Conservation (phyloP, 2,329 filamentous ascomycete species). For the Fusarium redolens region DNA sequence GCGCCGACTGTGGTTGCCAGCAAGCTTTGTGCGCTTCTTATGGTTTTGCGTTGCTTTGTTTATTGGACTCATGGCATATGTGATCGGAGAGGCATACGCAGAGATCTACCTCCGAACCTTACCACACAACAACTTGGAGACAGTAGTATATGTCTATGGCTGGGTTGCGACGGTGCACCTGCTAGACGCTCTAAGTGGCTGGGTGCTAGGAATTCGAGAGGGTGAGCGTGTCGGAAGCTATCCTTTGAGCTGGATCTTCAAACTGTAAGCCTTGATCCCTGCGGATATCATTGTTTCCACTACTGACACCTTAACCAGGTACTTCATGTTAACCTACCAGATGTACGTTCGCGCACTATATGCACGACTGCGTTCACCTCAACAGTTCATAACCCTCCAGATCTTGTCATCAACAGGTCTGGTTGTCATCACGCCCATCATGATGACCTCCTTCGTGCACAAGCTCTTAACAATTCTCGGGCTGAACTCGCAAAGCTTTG, state of each 20-base stretch:
- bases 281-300: background rate
- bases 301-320: constrained; percentile 50
- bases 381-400: constrained; percentile 74
- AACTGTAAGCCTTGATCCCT: constrained; percentile 62
- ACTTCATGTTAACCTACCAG: constrained; percentile 77
- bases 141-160: constrained; percentile 76
- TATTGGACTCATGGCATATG: constrained; percentile 72
- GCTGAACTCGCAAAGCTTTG: constrained; percentile 69
- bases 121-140: constrained; percentile 74
- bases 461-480: constrained; percentile 63
- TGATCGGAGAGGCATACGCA: constrained; percentile 75
- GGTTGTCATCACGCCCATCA: constrained; percentile 71
- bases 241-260: constrained; percentile 77
- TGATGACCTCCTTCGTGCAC: constrained; percentile 71
- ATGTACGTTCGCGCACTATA: constrained; percentile 77
- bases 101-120: constrained; percentile 75
- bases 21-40: constrained; percentile 75
- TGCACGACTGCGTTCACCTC: constrained; percentile 72
- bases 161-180: constrained; percentile 76
- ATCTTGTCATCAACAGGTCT: constrained; percentile 71
- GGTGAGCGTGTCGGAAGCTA: constrained; percentile 76
- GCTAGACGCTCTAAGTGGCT: constrained; percentile 72
- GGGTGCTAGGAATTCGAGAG: constrained; percentile 73
- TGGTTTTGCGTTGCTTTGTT: constrained; percentile 75
- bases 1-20: constrained; percentile 68